Percentiles rank a stretch among this genome's conserved stretches.
Conservation (phyloP, 345 rosid genomes). For the Brassica juncea region DNA sequence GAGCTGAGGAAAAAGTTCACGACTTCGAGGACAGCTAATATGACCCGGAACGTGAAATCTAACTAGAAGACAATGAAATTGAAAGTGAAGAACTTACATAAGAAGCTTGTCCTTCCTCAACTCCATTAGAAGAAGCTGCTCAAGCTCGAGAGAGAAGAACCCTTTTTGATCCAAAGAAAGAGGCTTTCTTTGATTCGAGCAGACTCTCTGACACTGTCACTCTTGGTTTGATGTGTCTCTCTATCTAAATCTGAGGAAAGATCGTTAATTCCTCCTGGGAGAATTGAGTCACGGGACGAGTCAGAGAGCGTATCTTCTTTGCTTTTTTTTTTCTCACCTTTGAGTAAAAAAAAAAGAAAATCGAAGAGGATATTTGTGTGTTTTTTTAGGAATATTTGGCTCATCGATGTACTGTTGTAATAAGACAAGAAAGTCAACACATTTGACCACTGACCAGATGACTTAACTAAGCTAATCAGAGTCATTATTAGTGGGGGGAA, state of each 20-base stretch:
- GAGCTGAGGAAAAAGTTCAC: background rate
- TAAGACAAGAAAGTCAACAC: constrained; percentile 31
- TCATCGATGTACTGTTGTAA: background rate
- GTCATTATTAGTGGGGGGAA: background rate
- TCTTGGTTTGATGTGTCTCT: constrained; percentile 9
- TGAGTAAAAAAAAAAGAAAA: background rate
- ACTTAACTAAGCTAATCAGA: background rate
- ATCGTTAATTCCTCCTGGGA: constrained; percentile 24
- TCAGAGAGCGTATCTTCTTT: constrained; percentile 31
- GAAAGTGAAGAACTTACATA: constrained; percentile 41
- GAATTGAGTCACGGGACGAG: constrained; percentile 38
- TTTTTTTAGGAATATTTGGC: constrained; percentile 10
- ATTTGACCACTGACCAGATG: constrained; percentile 28
- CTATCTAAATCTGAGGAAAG: constrained; percentile 27
- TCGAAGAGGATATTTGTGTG: constrained; percentile 28
- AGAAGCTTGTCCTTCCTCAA: constrained; percentile 60
- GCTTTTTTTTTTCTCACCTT: constrained; percentile 1
- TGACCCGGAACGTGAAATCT: constrained; percentile 23
- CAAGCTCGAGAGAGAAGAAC: constrained; percentile 7
- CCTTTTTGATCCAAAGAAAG: constrained; percentile 21
- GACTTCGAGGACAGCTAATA: constrained; percentile 23
- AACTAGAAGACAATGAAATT: constrained; percentile 2
- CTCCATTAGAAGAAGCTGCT: constrained; percentile 51
- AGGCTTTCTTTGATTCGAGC: background rate
- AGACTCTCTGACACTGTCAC: constrained; percentile 29